Evolutionary conservation across 2,329 filamentous ascomycete genomes (phyloP).

Genomic region (Paramyrothecium sp.): DNA sequence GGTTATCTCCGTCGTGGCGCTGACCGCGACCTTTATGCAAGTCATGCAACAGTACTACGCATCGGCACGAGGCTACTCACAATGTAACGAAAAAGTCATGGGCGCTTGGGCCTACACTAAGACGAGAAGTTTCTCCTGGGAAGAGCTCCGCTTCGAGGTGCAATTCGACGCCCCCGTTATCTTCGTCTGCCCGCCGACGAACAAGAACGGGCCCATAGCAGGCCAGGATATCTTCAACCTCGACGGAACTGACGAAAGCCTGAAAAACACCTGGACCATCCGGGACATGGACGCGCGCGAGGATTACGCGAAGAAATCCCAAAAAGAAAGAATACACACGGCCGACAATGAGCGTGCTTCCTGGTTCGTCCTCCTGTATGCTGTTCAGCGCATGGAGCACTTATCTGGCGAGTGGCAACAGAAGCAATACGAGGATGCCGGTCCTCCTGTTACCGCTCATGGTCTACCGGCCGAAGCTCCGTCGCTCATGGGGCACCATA

Average conservation of each 20-base stretch:
- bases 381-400: slow-evolving; percentile 48
- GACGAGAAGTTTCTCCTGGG: slow-evolving; percentile 35
- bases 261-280: slow-evolving; percentile 30
- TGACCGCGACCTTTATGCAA: slow-evolving; percentile 43
- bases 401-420: slow-evolving; percentile 47
- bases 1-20: slow-evolving; percentile 44
- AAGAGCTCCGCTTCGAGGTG: slow-evolving; percentile 49
- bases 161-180: slow-evolving; percentile 49
- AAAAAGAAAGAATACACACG: slow-evolving; percentile 44
- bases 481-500: slow-evolving; percentile 29
- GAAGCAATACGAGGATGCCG: slow-evolving; percentile 22
- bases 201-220: slow-evolving; percentile 33
- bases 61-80: slow-evolving; percentile 47
- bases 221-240: slow-evolving; percentile 33
- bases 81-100: slow-evolving; percentile 47
- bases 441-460: slow-evolving; percentile 15
- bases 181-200: slow-evolving; percentile 43
- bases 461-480: slow-evolving; percentile 21
- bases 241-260: slow-evolving; percentile 34
- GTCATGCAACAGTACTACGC: slow-evolving; percentile 50
- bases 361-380: slow-evolving; percentile 50
- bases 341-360: slow-evolving; percentile 56
- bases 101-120: slow-evolving; percentile 43
- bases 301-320: slow-evolving; percentile 19
- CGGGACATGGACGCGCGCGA: slow-evolving; percentile 25